A percentile compares a stretch with the other conserved stretches of the same genome.
phyloP scores from a whole-genome alignment of 352 stramenopile genomes.

The Phytophthora palmivora region DNA sequence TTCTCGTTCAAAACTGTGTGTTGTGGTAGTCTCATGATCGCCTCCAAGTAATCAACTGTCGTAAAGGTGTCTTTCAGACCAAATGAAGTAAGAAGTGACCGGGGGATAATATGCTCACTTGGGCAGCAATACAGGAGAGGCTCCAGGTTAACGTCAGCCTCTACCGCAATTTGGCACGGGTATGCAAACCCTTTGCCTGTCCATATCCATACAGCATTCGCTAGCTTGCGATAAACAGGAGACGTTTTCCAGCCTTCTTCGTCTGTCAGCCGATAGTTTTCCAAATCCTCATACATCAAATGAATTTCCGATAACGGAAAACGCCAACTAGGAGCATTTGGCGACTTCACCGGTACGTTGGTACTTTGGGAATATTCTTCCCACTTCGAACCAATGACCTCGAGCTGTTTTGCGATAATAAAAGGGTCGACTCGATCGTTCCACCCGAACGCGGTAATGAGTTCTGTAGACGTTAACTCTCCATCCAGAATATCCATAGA shows the following conservation, averaged over 20 bases:
- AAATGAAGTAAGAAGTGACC: conserved; percentile 64
- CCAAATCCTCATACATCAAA: conserved; percentile 63
- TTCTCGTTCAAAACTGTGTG: conserved; percentile 32
- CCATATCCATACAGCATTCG: conserved; percentile 70
- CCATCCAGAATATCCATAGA: conserved; percentile 61
- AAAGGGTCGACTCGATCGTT: conserved; percentile 44
- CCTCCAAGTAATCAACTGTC: conserved; percentile 61
- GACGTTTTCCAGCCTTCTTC: conserved; percentile 39
- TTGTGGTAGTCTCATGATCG: conserved; percentile 52
- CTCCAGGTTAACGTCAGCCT: conserved; percentile 52
- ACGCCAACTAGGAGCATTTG: conserved; percentile 18
- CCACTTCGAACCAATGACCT: conserved; percentile 49
- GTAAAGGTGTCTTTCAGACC: conserved; percentile 59
- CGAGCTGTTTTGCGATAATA: conserved; percentile 60
- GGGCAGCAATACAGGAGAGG: conserved; percentile 69
- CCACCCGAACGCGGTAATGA: conserved; percentile 69
- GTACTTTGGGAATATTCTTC: conserved; percentile 31
- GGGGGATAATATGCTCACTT: conserved; percentile 62
- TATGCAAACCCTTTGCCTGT: conserved; percentile 65
- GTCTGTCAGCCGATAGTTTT: conserved; percentile 39
- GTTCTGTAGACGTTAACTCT: conserved; percentile 57
- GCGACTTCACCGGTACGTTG: neutral
- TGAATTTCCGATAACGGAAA: conserved; percentile 60
- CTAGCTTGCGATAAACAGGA: conserved; percentile 46
- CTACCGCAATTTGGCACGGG: conserved; percentile 58